These are phyloP conservation scores for Penicillium turbatum DNA, from an alignment of 495 filamentous ascomycete species.

Conservation along the genomic window DNA sequence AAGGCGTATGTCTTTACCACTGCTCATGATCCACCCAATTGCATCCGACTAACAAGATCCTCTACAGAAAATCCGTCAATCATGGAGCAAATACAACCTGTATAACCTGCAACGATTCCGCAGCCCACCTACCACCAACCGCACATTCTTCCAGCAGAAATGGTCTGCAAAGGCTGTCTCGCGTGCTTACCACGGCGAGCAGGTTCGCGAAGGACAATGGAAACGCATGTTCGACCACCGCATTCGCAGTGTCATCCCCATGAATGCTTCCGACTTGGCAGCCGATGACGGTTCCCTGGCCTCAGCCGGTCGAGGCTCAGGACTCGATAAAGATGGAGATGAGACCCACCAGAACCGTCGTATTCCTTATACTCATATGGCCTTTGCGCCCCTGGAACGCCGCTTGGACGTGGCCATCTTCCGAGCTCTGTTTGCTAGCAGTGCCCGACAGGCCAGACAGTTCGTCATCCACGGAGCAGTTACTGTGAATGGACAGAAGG, in stretches of 20 bases:
- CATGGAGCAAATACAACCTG: conserved; percentile 96
- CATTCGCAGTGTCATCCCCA: conserved; percentile 74
- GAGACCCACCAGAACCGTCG: conserved; percentile 14
- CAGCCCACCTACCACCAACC: conserved; percentile 29
- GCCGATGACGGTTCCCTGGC: conserved; percentile 70
- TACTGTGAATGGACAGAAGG: conserved; percentile 94
- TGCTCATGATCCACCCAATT: neutral
- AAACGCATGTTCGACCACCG: conserved; percentile 80
- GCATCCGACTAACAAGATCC: conserved; percentile 12
- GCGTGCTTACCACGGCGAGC: conserved; percentile 90
- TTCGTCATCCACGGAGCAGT: conserved; percentile 90
- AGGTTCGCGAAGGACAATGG: conserved; percentile 87
- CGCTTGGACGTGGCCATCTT: conserved; percentile 89
- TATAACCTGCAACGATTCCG: conserved; percentile 69
- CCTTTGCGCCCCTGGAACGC: conserved; percentile 83
- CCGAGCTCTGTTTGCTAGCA: conserved; percentile 88
- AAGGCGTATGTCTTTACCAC: conserved; percentile 34
- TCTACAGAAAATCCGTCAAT: conserved; percentile 81
- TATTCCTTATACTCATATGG: conserved; percentile 90
- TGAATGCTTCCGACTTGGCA: conserved; percentile 75
- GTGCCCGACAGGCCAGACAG: conserved; percentile 88
- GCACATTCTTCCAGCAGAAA: conserved; percentile 97
- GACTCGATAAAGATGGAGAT: conserved; percentile 38
- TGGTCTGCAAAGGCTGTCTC: conserved; percentile 79
- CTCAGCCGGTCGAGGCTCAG: conserved; percentile 78